A percentile compares a stretch with the other conserved stretches of the same genome.
Conservation (phyloP, 306 rosid species). For the Medicago ruthenica region DNA sequence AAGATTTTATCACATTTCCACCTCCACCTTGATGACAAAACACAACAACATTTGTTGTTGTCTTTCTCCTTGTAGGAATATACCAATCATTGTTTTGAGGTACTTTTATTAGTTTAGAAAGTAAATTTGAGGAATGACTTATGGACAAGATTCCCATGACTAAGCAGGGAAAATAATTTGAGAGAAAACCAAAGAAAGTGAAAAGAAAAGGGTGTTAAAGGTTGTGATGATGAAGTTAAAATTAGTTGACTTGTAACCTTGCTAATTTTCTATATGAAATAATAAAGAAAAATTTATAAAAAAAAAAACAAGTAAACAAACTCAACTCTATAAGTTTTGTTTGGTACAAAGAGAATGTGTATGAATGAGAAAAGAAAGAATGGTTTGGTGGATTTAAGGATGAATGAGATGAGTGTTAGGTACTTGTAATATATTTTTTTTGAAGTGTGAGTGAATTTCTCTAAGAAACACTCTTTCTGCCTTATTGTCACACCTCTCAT, state of each 20-base stretch:
- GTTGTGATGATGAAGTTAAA: slow-evolving; percentile 47
- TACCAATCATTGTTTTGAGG: slow-evolving; percentile 43
- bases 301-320: slow-evolving; percentile 67
- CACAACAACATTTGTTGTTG: slow-evolving; percentile 48
- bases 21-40: slow-evolving; percentile 64
- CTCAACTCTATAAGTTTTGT: slow-evolving; percentile 51
- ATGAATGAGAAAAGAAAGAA: slow-evolving; percentile 34
- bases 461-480: slow-evolving; percentile 61
- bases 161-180: slow-evolving; percentile 25
- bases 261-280: slow-evolving; percentile 54
- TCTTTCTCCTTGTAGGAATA: slow-evolving; percentile 49
- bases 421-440: slow-evolving; percentile 42
- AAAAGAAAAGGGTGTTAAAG: slow-evolving; percentile 23
- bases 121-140: slow-evolving; percentile 51
- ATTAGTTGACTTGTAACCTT: slow-evolving; percentile 57
- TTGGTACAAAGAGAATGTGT: slow-evolving; percentile 55
- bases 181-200: slow-evolving; percentile 21
- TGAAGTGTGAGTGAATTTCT: slow-evolving; percentile 39
- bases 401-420: slow-evolving; percentile 74
- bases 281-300: slow-evolving; percentile 3
- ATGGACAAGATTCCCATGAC: slow-evolving; percentile 76
- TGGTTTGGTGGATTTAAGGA: slow-evolving; percentile 64
- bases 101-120: slow-evolving; percentile 40
- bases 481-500: slow-evolving; percentile 52
- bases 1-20: slow-evolving; percentile 59